Conservation (phyloP, 768 basidiomycete species). For the Grammothele lineata region DNA sequence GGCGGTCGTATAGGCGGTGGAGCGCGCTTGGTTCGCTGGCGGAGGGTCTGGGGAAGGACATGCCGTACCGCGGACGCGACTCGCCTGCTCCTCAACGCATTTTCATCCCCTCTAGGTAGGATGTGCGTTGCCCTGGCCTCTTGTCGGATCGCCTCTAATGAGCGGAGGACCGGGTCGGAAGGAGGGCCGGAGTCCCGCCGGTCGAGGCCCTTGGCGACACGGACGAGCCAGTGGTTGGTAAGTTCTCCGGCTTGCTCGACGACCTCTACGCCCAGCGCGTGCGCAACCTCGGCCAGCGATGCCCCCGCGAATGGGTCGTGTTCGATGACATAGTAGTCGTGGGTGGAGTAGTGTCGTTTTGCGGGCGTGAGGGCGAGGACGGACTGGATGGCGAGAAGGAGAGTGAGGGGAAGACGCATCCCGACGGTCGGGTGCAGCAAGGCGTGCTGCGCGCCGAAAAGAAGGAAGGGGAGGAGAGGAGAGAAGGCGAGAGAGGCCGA, state of each 20-base stretch:
- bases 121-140: conserved; percentile 18
- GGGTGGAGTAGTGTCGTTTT: conserved; percentile 52
- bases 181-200: conserved; percentile 28
- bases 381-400: conserved; percentile 27
- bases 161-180: conserved; percentile 47
- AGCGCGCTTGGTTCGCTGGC: conserved; percentile 69
- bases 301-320: conserved; percentile 50
- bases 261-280: conserved; percentile 70
- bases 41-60: conserved; percentile 59
- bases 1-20: conserved; percentile 51
- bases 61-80: conserved; percentile 55
- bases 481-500: not conserved
- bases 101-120: conserved; percentile 36
- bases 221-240: conserved; percentile 76
- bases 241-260: conserved; percentile 89
- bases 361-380: conserved; percentile 36
- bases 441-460: conserved; percentile 4
- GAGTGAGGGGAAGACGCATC: conserved; percentile 22
- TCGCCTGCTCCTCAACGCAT: conserved; percentile 33
- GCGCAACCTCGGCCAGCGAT: conserved; percentile 56
- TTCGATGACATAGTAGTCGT: conserved; percentile 82
- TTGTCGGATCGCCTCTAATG: conserved; percentile 41
- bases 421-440: conserved; percentile 1
- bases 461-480: not conserved
- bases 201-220: conserved; percentile 42